Evolutionary conservation across 306 rosid genomes (phyloP), one percentile per base, ranked within the genome.

Genomic region (Rosa lucieae): DNA sequence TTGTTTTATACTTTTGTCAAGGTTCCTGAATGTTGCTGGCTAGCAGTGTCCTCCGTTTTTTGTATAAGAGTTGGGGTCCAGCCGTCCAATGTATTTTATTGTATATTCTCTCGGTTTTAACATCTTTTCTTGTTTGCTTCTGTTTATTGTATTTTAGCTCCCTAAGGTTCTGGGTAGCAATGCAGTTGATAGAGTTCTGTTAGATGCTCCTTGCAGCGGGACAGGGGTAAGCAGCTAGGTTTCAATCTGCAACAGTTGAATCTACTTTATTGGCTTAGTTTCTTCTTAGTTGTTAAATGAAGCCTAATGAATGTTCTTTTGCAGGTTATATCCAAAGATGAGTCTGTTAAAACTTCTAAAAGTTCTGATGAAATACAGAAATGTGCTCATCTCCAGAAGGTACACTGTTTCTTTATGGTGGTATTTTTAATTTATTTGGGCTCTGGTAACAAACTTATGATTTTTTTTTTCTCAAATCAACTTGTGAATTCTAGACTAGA

Each of bases 151-250:
- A 49, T 73, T 85, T 82, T 91, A 95, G 98, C 98, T 95, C 77
- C 99, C 99, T 12, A 92, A 88, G 83, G 91, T 93, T 78, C 78
- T 93, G 82, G 97, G 99, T 76, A 76, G 83, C 76, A 93, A 95
- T 79, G 39, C 87, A 2, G 90, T 89, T 43, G 98, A 95, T 82
- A 87, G 99, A 82, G 98, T 95, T 52, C 81, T 95, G 52, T 81
- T 95, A 84, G 99, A 95, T 88, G 99, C 99, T 53, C 99, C 99
- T 83, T 95, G 99, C 92, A 95, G 99, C 86, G 99, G 99, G 72
- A 93, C 97, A 42, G 98, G 99, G 92, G 99, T 95, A 86, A 80
- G 96, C 66, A 78, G 29, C 70, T 72, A 42, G 58, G 58, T 71
- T 62, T 56, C 14, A 17, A 70, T 51, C 59, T 44, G 56, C 59